Conservation (phyloP, 805 yeast species). For the Candida railenensis region DNA sequence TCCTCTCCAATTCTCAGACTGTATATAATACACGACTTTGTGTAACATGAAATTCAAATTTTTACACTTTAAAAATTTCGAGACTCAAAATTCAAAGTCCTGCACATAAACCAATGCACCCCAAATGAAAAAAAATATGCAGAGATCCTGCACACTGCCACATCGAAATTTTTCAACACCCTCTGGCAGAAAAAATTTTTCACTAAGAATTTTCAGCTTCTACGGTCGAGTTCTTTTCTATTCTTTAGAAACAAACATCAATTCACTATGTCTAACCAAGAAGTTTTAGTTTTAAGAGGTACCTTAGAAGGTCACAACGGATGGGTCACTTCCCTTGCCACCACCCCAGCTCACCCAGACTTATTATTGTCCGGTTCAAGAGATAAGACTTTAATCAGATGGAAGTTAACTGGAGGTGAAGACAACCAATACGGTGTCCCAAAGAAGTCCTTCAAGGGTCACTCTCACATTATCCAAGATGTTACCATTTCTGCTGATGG, state of each 20-base stretch:
- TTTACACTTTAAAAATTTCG: too few relatives aligned
- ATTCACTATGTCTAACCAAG: conserved; percentile 71
- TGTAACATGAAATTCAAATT: too few relatives aligned
- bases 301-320: conserved; percentile 86
- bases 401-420: conserved; percentile 96
- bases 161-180: background rate
- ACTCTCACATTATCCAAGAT: conserved; percentile 98
- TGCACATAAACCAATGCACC: background rate
- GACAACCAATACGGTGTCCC: conserved; percentile 94
- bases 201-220: conserved; percentile 7
- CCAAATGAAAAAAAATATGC: too few relatives aligned
- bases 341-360: conserved; percentile 98
- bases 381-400: conserved; percentile 97
- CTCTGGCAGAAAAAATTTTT: conserved; percentile 12
- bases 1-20: background rate
- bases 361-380: conserved; percentile 97
- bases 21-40: background rate
- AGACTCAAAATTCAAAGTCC: too few relatives aligned
- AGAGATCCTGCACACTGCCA: conserved; percentile 5
- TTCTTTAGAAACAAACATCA: conserved; percentile 6
- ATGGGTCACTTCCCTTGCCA: conserved; percentile 99
- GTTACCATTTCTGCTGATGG: conserved; percentile 98
- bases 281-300: conserved; percentile 99
- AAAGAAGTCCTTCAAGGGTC: conserved; percentile 95
- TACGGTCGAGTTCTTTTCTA: conserved; percentile 1